Conservation (phyloP, 495 filamentous ascomycete species). For the Lophiotrema nucula region DNA sequence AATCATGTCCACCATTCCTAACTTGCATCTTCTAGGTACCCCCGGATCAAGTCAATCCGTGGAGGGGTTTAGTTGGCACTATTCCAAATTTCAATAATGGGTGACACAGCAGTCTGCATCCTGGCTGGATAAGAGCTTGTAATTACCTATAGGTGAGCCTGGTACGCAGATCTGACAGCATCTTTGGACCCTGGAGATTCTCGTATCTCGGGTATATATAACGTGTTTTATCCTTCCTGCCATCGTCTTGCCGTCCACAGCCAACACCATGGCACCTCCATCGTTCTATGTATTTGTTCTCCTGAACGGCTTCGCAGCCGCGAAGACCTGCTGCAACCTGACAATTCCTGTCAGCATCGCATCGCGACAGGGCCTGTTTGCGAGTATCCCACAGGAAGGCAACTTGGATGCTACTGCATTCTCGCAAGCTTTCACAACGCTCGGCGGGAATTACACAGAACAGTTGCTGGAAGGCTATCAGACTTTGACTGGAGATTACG, state of each 20-base stretch:
- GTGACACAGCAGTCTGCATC: too few relatives aligned
- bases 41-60: too few relatives aligned
- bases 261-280: neutral
- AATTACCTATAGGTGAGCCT: too few relatives aligned
- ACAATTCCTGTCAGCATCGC: constrained; percentile 44
- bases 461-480: constrained; percentile 34
- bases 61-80: too few relatives aligned
- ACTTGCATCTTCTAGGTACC: too few relatives aligned
- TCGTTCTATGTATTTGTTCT: neutral
- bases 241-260: neutral
- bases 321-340: constrained; percentile 31
- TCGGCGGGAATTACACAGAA: constrained; percentile 37
- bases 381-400: constrained; percentile 20
- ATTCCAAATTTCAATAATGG: too few relatives aligned
- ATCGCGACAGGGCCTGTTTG: constrained; percentile 39
- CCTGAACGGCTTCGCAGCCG: constrained; percentile 2
- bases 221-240: too few relatives aligned
- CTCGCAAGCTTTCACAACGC: constrained; percentile 33
- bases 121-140: too few relatives aligned
- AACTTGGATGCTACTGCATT: constrained; percentile 44
- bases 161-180: too few relatives aligned
- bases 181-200: too few relatives aligned
- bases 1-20: too few relatives aligned
- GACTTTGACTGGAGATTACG: constrained; percentile 46
- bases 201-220: too few relatives aligned